Evolutionary conservation across 805 yeast genomes (phyloP).

Genomic region (Metschnikowia borealis): DNA sequence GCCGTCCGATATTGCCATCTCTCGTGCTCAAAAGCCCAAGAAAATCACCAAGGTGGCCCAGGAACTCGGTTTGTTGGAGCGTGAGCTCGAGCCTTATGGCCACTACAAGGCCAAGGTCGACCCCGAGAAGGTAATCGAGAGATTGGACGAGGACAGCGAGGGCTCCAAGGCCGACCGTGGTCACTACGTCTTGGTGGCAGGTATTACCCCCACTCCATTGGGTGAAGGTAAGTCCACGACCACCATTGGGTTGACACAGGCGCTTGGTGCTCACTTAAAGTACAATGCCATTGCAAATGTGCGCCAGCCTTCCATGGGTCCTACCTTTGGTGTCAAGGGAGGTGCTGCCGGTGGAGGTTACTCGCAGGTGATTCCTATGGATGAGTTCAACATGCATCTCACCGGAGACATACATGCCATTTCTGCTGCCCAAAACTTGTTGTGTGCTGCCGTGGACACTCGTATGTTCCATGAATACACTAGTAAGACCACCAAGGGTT

Average conservation of each 20-base stretch:
- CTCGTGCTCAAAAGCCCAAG: conserved; percentile 86
- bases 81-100: conserved; percentile 86
- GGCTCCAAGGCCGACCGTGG: conserved; percentile 64
- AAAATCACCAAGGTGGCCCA: conserved; percentile 67
- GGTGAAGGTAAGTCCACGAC: conserved; percentile 99
- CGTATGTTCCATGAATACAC: conserved; percentile 94
- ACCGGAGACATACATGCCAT: conserved; percentile 98
- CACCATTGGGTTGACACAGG: conserved; percentile 95
- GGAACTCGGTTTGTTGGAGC: conserved; percentile 74
- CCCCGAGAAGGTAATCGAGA: conserved; percentile 32
- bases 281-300: conserved; percentile 88
- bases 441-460: conserved; percentile 96
- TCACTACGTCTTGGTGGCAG: conserved; percentile 87
- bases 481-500: conserved; percentile 70
- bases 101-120: conserved; percentile 85
- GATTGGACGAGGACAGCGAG: conserved; percentile 63
- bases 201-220: conserved; percentile 96
- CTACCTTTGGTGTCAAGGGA: conserved; percentile 97
- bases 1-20: conserved; percentile 87
- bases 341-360: conserved; percentile 99
- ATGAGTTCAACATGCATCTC: conserved; percentile 94
- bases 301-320: conserved; percentile 98
- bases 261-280: conserved; percentile 85
- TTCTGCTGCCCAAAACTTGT: conserved; percentile 84
- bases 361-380: conserved; percentile 98